phyloP scores from a whole-genome alignment of 225 moss, liverwort and hornwort genomes.

The Physcomitrium patens region DNA sequence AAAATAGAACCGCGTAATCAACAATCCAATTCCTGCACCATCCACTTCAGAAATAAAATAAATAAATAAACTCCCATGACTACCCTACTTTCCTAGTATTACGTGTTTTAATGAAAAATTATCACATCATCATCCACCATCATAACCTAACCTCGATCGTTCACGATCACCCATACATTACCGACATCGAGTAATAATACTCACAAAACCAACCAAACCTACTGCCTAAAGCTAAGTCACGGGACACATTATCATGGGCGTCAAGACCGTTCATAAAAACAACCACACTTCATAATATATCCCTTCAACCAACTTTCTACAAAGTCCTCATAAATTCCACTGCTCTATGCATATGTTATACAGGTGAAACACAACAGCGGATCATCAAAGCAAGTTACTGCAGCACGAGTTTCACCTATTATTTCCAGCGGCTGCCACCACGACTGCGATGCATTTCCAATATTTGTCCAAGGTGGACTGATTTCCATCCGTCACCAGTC shows the following conservation, averaged over 20 bases:
- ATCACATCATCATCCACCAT: too few species aligned
- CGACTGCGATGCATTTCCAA: conserved; percentile 91
- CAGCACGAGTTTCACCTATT: conserved; percentile 47
- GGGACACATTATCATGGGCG: background rate
- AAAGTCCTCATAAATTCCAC: background rate
- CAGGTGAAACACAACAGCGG: background rate
- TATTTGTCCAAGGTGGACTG: conserved; percentile 70
- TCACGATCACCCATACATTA: conserved; percentile 4
- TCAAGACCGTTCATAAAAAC: conserved; percentile 10
- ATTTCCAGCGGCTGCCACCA: conserved; percentile 95
- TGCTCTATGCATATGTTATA: conserved; percentile 3
- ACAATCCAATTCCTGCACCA: background rate
- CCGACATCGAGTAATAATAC: conserved; percentile 12
- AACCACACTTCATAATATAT: background rate
- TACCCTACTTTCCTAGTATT: too few species aligned
- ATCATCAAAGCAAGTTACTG: conserved; percentile 4
- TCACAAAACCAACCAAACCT: background rate
- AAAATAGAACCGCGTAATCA: too few species aligned
- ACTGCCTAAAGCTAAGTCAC: background rate
- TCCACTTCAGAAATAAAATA: conserved; percentile 14
- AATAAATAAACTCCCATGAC: background rate
- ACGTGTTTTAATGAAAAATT: too few species aligned
- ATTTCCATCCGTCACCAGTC: conserved; percentile 75
- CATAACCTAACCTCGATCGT: background rate
- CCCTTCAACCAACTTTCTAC: conserved; percentile 11